Evolutionary conservation across 495 filamentous ascomycete species (phyloP), one percentile per base, ranked within the genome.

Genomic region (Geopyxis carbonaria): DNA sequence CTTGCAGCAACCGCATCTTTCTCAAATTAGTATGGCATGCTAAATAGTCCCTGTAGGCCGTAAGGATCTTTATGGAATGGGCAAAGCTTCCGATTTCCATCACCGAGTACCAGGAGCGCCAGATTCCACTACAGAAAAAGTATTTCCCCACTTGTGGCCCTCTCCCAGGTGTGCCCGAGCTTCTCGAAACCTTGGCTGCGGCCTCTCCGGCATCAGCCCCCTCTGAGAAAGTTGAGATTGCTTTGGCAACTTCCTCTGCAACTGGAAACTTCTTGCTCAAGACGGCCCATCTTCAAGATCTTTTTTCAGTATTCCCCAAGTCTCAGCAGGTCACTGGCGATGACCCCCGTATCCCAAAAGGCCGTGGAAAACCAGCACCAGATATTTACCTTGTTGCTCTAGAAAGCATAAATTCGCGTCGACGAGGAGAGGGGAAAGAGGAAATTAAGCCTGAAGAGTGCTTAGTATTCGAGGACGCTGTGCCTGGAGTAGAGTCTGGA

Each of bases 311-410:
- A 2, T 94, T 99, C 57, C 65, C 74, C 10, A 51, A 61, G 0
- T 57, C 70, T 5, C 72, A 78, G 41, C 68, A 72, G 29, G 76
- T 99, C 0, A 59, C 87, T 2, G 89, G 89, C 4, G 91, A 99
- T 56, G 91, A 99, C 53, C 57, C 64, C 2, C 69, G 91, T 20
- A 85, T 97, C 44, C 64, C 72, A 1, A 58, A 66, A 18, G 89
- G 89, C 0, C 62, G 80, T 8, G 91, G 89, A 10, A 99, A 99
- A 59, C 89, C 89, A 0, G 66, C 84, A 3, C 89, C 89, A 5
- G 91, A 99, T 58, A 99, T 99, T 51, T 99, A 89, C 54, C 61
- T 91, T 10, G 59, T 95, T 1, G 91, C 91, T 0, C 61, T 99
- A 33, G 64, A 80, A 60, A 80, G 73, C 1, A 77, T 99, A 50